Evolutionary conservation across 352 stramenopile genomes (phyloP).

Genomic region (Phytopythium ostracodes): DNA sequence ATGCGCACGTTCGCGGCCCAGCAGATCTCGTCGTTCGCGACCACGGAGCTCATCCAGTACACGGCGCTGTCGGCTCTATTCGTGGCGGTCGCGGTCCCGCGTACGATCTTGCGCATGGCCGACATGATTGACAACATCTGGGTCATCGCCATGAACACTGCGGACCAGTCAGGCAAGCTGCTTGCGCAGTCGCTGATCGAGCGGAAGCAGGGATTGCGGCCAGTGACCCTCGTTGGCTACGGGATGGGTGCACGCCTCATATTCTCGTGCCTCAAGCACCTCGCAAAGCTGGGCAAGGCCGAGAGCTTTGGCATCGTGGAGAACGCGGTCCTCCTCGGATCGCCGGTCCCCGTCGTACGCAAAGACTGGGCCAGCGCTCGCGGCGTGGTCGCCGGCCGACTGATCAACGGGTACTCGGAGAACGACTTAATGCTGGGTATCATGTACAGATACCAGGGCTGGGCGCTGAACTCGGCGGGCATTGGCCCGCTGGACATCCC

Average conservation of each 20-base stretch:
- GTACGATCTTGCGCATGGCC: constrained; percentile 57
- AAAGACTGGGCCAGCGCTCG: constrained; percentile 72
- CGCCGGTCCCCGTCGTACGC: constrained; percentile 49
- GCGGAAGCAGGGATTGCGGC: constrained; percentile 71
- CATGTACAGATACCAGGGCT: constrained; percentile 89
- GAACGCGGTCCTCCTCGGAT: constrained; percentile 85
- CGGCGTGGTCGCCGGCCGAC: constrained; percentile 70
- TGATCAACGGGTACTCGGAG: constrained; percentile 90
- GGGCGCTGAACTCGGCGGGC: constrained; percentile 71
- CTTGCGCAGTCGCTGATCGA: constrained; percentile 63
- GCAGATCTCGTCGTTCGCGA: constrained; percentile 64
- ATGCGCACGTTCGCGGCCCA: constrained; percentile 77
- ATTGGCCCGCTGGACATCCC: constrained; percentile 59
- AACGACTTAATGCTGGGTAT: constrained; percentile 90
- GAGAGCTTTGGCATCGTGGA: constrained; percentile 80
- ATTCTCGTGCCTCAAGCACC: constrained; percentile 86
- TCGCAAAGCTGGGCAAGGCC: constrained; percentile 58
- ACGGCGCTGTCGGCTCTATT: constrained; percentile 75
- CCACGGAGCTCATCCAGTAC: constrained; percentile 69
- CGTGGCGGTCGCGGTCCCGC: constrained; percentile 64
- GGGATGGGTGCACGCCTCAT: constrained; percentile 88
- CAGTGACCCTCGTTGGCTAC: constrained; percentile 88
- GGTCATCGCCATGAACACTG: constrained; percentile 75
- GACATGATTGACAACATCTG: constrained; percentile 87
- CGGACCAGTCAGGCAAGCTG: constrained; percentile 68